A percentile compares a stretch with the other conserved stretches of the same genome.
Evolutionary conservation across 169 alveolate genomes (phyloP).

Genomic region (Blepharisma undulans): DNA sequence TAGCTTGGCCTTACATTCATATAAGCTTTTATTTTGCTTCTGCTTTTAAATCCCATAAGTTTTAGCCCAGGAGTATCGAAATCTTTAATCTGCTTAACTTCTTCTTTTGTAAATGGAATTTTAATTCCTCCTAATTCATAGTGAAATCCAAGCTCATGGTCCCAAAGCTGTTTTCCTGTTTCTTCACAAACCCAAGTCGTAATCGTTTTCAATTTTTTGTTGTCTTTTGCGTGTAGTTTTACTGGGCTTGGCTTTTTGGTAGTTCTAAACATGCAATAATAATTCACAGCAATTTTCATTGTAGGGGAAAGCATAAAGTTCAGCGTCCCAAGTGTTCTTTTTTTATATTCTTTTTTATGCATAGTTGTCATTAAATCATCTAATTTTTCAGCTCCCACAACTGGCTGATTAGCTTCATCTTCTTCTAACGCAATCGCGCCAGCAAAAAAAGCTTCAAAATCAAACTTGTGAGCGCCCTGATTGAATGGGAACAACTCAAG

Average conservation of each 20-base stretch:
- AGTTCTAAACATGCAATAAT: constrained; percentile 73
- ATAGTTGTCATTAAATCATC: constrained; percentile 78
- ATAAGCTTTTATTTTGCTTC: constrained; percentile 70
- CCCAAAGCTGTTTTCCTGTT: constrained; percentile 79
- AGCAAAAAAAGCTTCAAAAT: constrained; percentile 77
- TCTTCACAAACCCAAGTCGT: constrained; percentile 73
- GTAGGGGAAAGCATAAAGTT: constrained; percentile 73
- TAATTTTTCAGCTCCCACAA: constrained; percentile 66
- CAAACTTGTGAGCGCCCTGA: constrained; percentile 61
- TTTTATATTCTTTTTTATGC: constrained; percentile 84
- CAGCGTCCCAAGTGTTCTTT: constrained; percentile 81
- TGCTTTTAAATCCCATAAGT: constrained; percentile 85
- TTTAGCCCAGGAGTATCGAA: constrained; percentile 85
- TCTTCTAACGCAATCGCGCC: constrained; percentile 72
- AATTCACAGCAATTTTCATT: constrained; percentile 70
- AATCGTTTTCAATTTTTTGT: constrained; percentile 73
- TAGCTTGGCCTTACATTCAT: constrained; percentile 83
- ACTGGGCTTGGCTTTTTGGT: constrained; percentile 76
- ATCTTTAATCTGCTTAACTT: constrained; percentile 76
- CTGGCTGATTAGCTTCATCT: constrained; percentile 68
- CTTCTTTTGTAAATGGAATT: constrained; percentile 72
- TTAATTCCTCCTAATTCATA: constrained; percentile 82
- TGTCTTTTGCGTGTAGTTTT: constrained; percentile 72
- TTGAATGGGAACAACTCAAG: constrained; percentile 87
- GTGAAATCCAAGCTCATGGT: constrained; percentile 78